phyloP scores from a whole-genome alignment of 1,284 basidiomycete species.

The Ustilago tritici region DNA sequence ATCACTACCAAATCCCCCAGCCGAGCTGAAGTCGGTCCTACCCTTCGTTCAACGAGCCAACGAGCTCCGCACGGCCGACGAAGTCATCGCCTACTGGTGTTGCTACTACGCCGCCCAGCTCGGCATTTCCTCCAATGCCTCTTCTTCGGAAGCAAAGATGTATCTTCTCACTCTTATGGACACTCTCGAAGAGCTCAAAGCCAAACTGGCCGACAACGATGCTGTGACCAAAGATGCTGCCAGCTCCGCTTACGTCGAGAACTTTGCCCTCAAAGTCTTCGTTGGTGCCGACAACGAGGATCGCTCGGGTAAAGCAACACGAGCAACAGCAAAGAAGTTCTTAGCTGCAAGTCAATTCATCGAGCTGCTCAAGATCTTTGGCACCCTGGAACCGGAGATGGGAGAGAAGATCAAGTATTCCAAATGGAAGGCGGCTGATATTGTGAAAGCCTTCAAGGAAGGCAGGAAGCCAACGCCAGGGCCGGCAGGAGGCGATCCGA shows the following conservation, averaged over 20 bases:
- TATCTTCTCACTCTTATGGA: constrained; percentile 82
- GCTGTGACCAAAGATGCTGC: constrained; percentile 85
- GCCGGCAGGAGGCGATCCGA: constrained; percentile 52
- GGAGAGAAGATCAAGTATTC: constrained; percentile 85
- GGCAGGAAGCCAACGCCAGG: constrained; percentile 68
- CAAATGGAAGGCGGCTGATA: constrained; percentile 92
- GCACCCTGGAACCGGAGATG: constrained; percentile 71
- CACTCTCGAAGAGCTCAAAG: constrained; percentile 84
- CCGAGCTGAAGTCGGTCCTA: constrained; percentile 73
- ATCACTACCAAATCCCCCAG: constrained; percentile 44
- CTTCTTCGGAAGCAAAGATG: constrained; percentile 73
- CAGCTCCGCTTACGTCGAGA: constrained; percentile 89
- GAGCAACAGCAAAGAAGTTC: constrained; percentile 87
- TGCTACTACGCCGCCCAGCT: constrained; percentile 87
- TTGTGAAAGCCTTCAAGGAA: constrained; percentile 87
- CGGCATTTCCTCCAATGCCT: constrained; percentile 79
- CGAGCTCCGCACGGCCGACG: constrained; percentile 84
- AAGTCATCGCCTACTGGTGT: constrained; percentile 95
- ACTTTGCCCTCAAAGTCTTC: constrained; percentile 92
- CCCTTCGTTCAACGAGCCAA: constrained; percentile 90
- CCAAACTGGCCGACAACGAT: constrained; percentile 79
- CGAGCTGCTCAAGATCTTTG: constrained; percentile 83
- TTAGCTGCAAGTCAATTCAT: constrained; percentile 87
- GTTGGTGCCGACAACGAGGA: constrained; percentile 90
- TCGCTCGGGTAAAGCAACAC: constrained; percentile 79